Evolutionary conservation across 192 early-diverging fungal species (phyloP).

Genomic region (Coemansia sp.): DNA sequence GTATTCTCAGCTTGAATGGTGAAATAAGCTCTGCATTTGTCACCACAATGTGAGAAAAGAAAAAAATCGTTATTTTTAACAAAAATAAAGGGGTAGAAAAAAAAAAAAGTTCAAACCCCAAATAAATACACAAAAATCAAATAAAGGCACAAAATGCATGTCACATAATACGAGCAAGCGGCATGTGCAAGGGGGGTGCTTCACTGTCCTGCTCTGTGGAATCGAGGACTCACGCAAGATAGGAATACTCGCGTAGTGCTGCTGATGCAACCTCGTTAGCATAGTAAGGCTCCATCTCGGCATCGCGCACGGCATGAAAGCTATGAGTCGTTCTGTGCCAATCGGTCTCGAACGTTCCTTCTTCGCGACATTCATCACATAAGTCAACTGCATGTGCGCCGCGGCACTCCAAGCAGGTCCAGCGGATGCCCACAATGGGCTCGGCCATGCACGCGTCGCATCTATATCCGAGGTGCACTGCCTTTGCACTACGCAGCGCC

Average conservation of each 20-base stretch:
- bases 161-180: neutral
- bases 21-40: neutral
- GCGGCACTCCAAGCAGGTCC: constrained; percentile 67
- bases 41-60: neutral
- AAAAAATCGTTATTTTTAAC: neutral
- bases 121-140: no score
- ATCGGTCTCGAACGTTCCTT: constrained; percentile 54
- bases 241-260: constrained; percentile 50
- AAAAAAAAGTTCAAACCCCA: no score
- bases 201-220: neutral
- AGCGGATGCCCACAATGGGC: constrained; percentile 70
- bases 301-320: constrained; percentile 35
- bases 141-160: neutral
- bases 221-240: constrained; percentile 28
- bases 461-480: constrained; percentile 49
- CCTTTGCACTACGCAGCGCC: constrained; percentile 33
- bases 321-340: constrained; percentile 31
- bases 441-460: constrained; percentile 72
- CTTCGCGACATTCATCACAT: constrained; percentile 65
- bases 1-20: neutral
- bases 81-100: neutral
- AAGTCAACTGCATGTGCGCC: constrained; percentile 65
- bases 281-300: constrained; percentile 55
- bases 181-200: neutral
- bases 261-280: constrained; percentile 47